A percentile compares a stretch with the other conserved stretches of the same genome.
These are phyloP conservation scores for Fennellomyces sp. DNA, from an alignment of 371 early-diverging fungal genomes.

Conservation along the genomic window DNA sequence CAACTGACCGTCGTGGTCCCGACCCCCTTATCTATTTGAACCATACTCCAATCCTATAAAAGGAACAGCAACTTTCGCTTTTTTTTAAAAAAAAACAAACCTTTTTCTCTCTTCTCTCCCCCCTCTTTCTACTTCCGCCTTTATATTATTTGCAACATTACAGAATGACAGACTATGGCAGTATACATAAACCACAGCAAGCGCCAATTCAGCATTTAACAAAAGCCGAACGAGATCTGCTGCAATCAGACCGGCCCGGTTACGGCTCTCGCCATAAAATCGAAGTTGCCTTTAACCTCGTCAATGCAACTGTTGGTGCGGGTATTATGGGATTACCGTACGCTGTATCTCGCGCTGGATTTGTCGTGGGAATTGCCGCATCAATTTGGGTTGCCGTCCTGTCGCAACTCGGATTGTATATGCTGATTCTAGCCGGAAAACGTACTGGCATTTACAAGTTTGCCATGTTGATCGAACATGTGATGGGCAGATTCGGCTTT, in stretches of 20 bases:
- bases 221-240: conserved; percentile 39
- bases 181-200: conserved; percentile 24
- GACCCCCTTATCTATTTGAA: background rate
- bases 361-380: conserved; percentile 50
- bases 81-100: too few species aligned
- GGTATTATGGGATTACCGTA: conserved; percentile 52
- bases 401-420: conserved; percentile 54
- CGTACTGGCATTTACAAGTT: conserved; percentile 53
- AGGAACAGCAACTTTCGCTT: background rate
- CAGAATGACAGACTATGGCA: conserved; percentile 28
- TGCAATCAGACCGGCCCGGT: conserved; percentile 50
- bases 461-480: conserved; percentile 54
- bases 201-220: conserved; percentile 14
- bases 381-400: conserved; percentile 52
- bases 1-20: background rate
- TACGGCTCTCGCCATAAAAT: conserved; percentile 39
- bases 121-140: conserved; percentile 1
- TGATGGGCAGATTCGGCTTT: conserved; percentile 54
- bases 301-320: conserved; percentile 66
- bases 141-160: conserved; percentile 11
- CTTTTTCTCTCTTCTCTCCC: background rate
- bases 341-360: conserved; percentile 56
- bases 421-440: conserved; percentile 57
- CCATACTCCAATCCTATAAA: background rate
- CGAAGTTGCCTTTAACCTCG: conserved; percentile 57